Evolutionary conservation across 2,329 filamentous ascomycete genomes (phyloP), one percentile per base, ranked within the genome.

Genomic region (Fusarium neocosmosporiellum): DNA sequence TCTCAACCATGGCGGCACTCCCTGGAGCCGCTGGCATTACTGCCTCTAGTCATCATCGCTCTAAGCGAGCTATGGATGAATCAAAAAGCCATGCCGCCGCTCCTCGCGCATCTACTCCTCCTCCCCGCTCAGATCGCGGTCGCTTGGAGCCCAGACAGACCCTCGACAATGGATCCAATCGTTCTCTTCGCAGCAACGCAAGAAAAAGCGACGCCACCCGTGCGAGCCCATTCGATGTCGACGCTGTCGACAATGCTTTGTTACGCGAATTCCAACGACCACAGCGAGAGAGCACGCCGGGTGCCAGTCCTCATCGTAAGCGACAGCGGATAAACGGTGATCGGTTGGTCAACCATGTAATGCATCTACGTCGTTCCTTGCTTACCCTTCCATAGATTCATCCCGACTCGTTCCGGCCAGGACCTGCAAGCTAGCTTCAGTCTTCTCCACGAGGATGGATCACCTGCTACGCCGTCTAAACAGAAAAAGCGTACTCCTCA

Each of bases 381-480:
- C 78, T 83, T 63, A 81, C 73, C 55, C 48, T 53, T 20, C 37
- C 59, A 66, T 80, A 97, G 96, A 78, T 99, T 99, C 81, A 98
- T 99, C 75, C 96, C 96, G 31, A 97, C 96, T 77, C 90, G 96
- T 46, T 92, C 95, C 73, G 96, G 96, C 7, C 95, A 98, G 82
- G 96, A 99, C 82, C 86, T 98, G 27, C 93, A 96, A 80, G 95
- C 96, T 61, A 97, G 95, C 82, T 98, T 96, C 83, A 98, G 92
- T 80, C 86, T 98, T 63, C 87, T 98, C 31, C 94, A 97, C 79
- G 96, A 98, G 71, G 95, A 98, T 80, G 95, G 93, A 41, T 98
- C 96, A 22, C 96, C 96, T 22, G 93, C 96, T 14, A 98, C 95
- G 2, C 94, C 96, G 1, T 96, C 95, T 5, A 94, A 92, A 80